Conservation (phyloP, 2,329 filamentous ascomycete genomes). For the Phaeophleospora eucalypticola region DNA sequence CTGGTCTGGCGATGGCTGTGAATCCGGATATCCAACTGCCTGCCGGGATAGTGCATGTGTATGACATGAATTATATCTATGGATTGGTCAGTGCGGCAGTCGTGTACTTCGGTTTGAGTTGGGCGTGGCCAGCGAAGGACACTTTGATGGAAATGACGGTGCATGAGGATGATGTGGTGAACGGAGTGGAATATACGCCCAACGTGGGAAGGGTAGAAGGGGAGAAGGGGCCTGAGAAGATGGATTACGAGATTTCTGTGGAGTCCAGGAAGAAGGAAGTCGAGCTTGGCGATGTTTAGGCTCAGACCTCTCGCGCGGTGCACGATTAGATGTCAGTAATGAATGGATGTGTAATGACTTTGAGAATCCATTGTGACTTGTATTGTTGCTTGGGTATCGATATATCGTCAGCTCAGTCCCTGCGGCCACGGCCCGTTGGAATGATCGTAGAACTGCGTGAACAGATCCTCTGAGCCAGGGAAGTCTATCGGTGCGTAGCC, state of each 20-base stretch:
- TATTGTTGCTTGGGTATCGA: no score
- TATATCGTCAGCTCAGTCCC: slow-evolving; percentile 7
- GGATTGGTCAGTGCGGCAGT: slow-evolving; percentile 55
- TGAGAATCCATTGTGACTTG: no score
- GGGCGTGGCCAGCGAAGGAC: slow-evolving; percentile 47
- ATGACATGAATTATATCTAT: slow-evolving; percentile 63
- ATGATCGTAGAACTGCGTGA: slow-evolving; percentile 5
- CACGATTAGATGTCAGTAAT: neutral
- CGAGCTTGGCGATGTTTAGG: slow-evolving; percentile 10
- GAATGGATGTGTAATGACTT: neutral
- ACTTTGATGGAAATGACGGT: slow-evolving; percentile 41
- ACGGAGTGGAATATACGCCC: slow-evolving; percentile 19
- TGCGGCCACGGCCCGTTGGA: slow-evolving; percentile 5
- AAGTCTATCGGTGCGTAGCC: slow-evolving; percentile 9
- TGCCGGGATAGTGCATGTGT: slow-evolving; percentile 51
- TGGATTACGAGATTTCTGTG: slow-evolving; percentile 11
- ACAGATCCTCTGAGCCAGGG: slow-evolving; percentile 11
- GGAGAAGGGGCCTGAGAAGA: slow-evolving; percentile 7
- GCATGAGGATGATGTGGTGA: slow-evolving; percentile 20
- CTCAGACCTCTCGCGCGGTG: no score
- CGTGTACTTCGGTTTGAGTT: slow-evolving; percentile 52
- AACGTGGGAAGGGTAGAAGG: slow-evolving; percentile 3
- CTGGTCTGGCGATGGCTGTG: slow-evolving; percentile 47
- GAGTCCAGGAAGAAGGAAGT: slow-evolving; percentile 3
- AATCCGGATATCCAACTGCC: slow-evolving; percentile 40